Conservation (phyloP, 208 protist species). For the Crithidia acanthocephali region DNA sequence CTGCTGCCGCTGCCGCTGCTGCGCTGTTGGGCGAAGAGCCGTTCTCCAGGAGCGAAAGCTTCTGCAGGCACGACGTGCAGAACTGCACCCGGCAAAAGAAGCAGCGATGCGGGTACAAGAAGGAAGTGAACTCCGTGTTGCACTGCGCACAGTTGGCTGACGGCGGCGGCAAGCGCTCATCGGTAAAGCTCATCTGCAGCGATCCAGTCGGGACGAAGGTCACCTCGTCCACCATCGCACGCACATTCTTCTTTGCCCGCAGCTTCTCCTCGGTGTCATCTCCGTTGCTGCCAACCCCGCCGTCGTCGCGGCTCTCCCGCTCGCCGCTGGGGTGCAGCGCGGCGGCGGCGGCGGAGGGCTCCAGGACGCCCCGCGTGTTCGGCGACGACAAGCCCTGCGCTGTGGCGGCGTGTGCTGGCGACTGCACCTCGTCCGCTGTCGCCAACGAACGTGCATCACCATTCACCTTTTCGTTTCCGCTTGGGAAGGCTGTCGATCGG, state of each 20-base stretch:
- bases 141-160: conserved; percentile 56
- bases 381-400: too few species aligned
- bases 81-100: conserved; percentile 72
- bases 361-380: background rate
- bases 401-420: too few species aligned
- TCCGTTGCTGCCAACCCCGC: background rate
- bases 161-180: conserved; percentile 46
- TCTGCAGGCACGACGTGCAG: conserved; percentile 59
- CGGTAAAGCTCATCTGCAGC: conserved; percentile 20
- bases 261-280: background rate
- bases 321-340: background rate
- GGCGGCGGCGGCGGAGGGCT: background rate
- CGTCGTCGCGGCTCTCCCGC: background rate
- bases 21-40: background rate
- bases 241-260: background rate
- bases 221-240: background rate
- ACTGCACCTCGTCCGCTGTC: background rate
- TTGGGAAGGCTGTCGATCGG: too few species aligned
- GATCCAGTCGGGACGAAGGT: conserved; percentile 5
- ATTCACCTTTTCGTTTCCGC: too few species aligned
- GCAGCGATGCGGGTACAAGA: conserved; percentile 65
- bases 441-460: background rate
- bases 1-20: background rate
- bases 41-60: conserved; percentile 24
- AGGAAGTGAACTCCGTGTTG: conserved; percentile 64